Base-by-base conservation (phyloP, 176 grass and related monocot genomes). In the Zizania latifolia region DNA sequence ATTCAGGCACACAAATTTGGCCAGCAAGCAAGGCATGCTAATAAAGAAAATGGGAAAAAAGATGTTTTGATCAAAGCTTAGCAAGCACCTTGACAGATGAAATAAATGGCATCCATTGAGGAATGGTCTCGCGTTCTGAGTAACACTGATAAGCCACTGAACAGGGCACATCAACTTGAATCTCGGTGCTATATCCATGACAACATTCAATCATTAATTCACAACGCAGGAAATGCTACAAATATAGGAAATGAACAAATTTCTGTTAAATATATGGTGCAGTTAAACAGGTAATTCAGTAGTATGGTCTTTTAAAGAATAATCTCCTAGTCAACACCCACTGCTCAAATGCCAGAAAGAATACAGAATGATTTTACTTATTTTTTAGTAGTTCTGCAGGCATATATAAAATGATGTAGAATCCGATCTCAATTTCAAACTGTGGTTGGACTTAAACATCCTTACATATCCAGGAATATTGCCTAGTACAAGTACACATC, bases 21-120 rank as follows among this genome's bases (percentile, higher is more conserved):
- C 0, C 21, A 9, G 5, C 39, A 80, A 70, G 32, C 33, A 73
- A 64, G 58, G 3, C 0, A 62, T 60, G 41, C 1, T 80, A 27
- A 45, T 44, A 51, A 50, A 30, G 23, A 8, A 38, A 68, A 78
- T 57, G 24, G 55, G 34, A 17, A 73, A 36, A 55, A 62, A 65
- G 1, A 65, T 65, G 65, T 22, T 2, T 55, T 55, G 50, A 58
- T 11, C 54, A 82, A 31, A 77, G 37, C 62, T 57, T 62, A 66
- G 54, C 3, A 39, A 40, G 63, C 55, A 99, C 95, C 81, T 93
- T 79, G 74, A 99, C 95, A 26, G 89, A 86, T 23, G 95, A 99
- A 56, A 99, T 99, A 77, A 92, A 99, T 73, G 95, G 95, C 95
- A 99, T 99, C 95, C 95, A 99, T 79, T 92, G 76, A 70, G 95